Evolutionary conservation across 208 protist genomes (phyloP).

Genomic region (Acanthamoeba royreba): DNA sequence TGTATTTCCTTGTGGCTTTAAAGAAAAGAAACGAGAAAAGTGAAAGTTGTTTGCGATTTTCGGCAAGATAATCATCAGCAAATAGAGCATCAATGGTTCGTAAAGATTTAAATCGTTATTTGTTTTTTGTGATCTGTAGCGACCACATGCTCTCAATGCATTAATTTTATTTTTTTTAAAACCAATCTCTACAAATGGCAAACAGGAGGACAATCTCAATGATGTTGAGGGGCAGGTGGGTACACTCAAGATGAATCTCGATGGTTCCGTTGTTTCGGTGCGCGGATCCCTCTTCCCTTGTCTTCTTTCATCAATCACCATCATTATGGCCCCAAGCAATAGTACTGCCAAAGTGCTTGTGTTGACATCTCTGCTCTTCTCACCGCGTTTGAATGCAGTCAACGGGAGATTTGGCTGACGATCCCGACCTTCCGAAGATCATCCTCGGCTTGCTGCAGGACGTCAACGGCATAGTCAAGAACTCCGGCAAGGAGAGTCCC

Average conservation of each 20-base stretch:
- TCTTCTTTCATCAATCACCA: not conserved
- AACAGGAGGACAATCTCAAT: conserved; percentile 9
- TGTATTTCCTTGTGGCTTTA: no score
- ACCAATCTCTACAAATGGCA: not conserved
- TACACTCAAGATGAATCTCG: not conserved
- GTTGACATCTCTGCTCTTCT: not conserved
- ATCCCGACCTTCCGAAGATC: not conserved
- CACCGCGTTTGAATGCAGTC: not conserved
- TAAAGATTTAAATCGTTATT: not conserved
- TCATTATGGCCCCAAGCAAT: not conserved
- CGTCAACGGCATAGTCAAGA: not conserved
- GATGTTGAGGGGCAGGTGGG: not conserved
- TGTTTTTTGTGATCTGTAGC: not conserved
- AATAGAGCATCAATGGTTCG: not conserved
- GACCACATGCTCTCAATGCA: no score
- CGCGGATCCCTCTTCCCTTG: not conserved
- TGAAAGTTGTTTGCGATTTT: no score
- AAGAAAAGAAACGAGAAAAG: no score
- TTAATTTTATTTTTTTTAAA: not conserved
- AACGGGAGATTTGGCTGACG: not conserved
- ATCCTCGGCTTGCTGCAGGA: not conserved
- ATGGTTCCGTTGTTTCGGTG: not conserved
- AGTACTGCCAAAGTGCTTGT: not conserved
- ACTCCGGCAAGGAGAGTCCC: not conserved
- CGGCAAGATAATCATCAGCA: no score